A percentile compares a stretch with the other conserved stretches of the same genome.
Conservation (phyloP, 2,329 filamentous ascomycete genomes). For the Colletotrichum godetiae region DNA sequence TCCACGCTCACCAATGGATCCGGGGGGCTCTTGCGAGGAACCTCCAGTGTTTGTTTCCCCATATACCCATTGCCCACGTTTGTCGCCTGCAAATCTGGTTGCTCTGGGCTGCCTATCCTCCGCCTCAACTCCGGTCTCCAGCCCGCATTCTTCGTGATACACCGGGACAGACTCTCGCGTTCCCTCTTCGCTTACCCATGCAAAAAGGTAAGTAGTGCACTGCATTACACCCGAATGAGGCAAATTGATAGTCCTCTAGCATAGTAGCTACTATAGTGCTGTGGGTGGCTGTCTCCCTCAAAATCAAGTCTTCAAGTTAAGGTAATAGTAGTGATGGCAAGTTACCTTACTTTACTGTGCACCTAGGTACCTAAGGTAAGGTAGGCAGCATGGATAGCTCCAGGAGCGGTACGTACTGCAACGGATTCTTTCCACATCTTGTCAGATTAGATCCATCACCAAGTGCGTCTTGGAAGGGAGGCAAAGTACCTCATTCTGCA, state of each 20-base stretch:
- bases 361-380: background rate
- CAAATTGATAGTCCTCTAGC: background rate
- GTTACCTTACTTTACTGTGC: background rate
- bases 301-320: background rate
- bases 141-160: background rate
- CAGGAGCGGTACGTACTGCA: too few relatives aligned
- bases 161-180: background rate
- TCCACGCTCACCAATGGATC: background rate
- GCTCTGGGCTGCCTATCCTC: background rate
- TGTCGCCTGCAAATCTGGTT: background rate
- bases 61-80: background rate
- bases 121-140: background rate
- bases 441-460: constrained; percentile 20
- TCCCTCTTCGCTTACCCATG: background rate
- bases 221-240: background rate
- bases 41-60: background rate
- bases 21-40: background rate
- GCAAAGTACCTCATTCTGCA: constrained; percentile 11
- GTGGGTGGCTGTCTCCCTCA: background rate
- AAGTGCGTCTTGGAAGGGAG: background rate
- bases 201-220: background rate
- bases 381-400: background rate
- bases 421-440: background rate
- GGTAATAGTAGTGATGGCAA: background rate
- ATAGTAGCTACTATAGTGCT: background rate